Evolutionary conservation across 768 basidiomycete species (phyloP).

Genomic region (Collybia nuda): DNA sequence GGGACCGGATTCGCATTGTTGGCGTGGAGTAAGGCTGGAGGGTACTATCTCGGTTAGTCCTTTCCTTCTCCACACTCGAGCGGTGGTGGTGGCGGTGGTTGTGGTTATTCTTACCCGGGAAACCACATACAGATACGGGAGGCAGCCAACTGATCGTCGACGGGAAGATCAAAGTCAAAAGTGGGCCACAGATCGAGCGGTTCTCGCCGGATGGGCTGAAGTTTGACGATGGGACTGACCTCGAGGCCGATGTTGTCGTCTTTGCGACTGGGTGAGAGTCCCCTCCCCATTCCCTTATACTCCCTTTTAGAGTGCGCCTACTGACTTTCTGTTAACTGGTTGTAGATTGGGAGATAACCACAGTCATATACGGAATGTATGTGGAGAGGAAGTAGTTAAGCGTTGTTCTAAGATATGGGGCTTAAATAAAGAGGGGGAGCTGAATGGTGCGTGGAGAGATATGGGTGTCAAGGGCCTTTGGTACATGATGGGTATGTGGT

Average conservation of each 20-base stretch:
- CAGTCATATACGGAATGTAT: conserved; percentile 37
- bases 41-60: conserved; percentile 36
- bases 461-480: conserved; percentile 54
- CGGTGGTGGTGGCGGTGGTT: too few species aligned
- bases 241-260: conserved; percentile 54
- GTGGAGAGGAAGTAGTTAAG: conserved; percentile 43
- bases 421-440: conserved; percentile 63
- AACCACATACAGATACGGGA: conserved; percentile 46
- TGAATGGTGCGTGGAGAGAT: conserved; percentile 48
- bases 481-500: conserved; percentile 53
- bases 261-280: conserved; percentile 56
- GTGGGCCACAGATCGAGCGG: conserved; percentile 46
- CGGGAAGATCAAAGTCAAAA: conserved; percentile 72
- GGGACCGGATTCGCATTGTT: conserved; percentile 31
- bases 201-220: conserved; percentile 43
- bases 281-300: neutral
- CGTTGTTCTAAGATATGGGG: conserved; percentile 63
- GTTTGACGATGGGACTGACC: conserved; percentile 47
- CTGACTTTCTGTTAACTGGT: too few species aligned
- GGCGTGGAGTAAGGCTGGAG: conserved; percentile 30
- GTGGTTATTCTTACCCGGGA: too few species aligned
- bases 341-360: conserved; percentile 45
- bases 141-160: conserved; percentile 62
- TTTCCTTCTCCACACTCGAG: too few species aligned
- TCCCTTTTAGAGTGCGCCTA: neutral